phyloP scores from a whole-genome alignment of 225 moss, liverwort and hornwort genomes.

The Physcomitrellopsis africana region DNA sequence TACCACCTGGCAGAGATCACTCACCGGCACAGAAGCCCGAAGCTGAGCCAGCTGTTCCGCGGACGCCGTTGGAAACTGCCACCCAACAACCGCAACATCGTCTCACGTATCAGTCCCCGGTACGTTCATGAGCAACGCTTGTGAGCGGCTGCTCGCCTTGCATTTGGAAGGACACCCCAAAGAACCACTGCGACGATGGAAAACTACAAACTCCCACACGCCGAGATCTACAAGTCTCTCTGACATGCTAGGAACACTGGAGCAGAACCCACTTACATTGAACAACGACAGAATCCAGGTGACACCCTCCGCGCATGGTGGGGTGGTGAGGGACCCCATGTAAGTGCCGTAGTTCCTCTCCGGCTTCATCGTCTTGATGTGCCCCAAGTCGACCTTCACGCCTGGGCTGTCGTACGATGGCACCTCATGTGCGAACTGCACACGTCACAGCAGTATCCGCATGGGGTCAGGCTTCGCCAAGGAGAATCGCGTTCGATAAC shows the following conservation, averaged over 20 bases:
- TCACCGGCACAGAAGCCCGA: slow-evolving; percentile 16
- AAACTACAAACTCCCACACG: no score
- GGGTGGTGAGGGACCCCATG: slow-evolving; percentile 34
- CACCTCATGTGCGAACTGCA: slow-evolving; percentile 23
- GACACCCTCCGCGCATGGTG: slow-evolving; percentile 22
- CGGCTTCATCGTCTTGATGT: neutral
- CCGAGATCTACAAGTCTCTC: no score
- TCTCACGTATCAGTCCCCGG: neutral
- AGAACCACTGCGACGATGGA: no score
- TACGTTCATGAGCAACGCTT: neutral
- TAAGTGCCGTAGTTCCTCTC: slow-evolving; percentile 22
- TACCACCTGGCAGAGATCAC: no score
- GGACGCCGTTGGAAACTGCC: slow-evolving; percentile 25
- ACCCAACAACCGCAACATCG: neutral
- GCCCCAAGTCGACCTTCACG: slow-evolving; percentile 11
- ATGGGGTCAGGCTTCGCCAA: neutral
- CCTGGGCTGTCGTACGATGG: slow-evolving; percentile 8
- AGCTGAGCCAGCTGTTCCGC: slow-evolving; percentile 11
- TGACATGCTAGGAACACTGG: neutral
- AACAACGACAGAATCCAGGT: slow-evolving; percentile 27
- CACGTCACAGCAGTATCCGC: neutral
- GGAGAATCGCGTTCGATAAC: no score
- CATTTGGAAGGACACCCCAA: neutral
- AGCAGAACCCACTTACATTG: slow-evolving; percentile 7
- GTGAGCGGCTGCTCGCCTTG: no score